These are phyloP conservation scores for Fraxinus sp. DNA, from an alignment of 305 asterid species.

Conservation along the genomic window DNA sequence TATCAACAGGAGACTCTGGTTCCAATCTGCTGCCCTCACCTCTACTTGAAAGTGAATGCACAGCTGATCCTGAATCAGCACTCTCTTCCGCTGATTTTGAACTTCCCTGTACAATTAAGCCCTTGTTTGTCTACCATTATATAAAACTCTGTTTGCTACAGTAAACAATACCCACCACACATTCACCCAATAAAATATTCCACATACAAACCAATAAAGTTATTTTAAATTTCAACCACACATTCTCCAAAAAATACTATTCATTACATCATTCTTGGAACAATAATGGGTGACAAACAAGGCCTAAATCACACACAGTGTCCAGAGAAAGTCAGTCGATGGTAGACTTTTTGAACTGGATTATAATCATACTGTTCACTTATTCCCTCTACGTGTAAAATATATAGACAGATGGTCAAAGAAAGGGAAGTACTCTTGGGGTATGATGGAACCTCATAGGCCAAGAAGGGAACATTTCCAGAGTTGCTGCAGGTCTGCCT, in stretches of 20 bases:
- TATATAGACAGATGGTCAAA: slow-evolving; percentile 6
- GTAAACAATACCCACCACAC: too few species aligned
- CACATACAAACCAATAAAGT: too few species aligned
- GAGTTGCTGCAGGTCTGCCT: slow-evolving; percentile 76
- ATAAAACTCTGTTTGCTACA: too few species aligned
- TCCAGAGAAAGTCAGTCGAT: too few species aligned
- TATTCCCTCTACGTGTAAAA: not conserved
- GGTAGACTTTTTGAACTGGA: too few species aligned
- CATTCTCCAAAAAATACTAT: too few species aligned
- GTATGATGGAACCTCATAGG: slow-evolving; percentile 76
- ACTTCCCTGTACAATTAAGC: slow-evolving; percentile 49
- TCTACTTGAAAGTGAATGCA: slow-evolving; percentile 26
- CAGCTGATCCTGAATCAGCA: slow-evolving; percentile 71
- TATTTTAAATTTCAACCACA: too few species aligned
- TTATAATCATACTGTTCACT: not conserved
- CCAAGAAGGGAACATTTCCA: slow-evolving; percentile 98
- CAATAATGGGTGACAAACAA: too few species aligned
- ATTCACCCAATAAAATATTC: too few species aligned
- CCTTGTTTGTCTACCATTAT: too few species aligned
- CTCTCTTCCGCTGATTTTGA: slow-evolving; percentile 81
- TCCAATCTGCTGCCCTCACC: slow-evolving; percentile 11
- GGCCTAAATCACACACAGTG: too few species aligned
- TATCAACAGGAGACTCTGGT: not conserved
- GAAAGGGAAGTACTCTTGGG: slow-evolving; percentile 36
- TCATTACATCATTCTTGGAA: too few species aligned